Conservation (phyloP, 495 filamentous ascomycete genomes). For the Penicillium manginii region DNA sequence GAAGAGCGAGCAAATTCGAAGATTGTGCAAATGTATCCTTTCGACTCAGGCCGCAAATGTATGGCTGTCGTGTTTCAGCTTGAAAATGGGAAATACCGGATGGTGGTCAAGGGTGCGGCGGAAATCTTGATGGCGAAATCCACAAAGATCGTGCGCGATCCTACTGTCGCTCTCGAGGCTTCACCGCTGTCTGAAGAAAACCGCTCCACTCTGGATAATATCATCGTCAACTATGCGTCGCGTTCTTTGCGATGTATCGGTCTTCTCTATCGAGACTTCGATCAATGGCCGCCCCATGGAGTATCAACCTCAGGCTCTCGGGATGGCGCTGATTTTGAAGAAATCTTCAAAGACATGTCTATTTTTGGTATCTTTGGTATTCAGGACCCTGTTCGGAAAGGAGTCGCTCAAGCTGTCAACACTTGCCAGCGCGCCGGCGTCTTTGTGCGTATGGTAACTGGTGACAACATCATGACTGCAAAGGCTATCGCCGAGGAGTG, state of each 20-base stretch:
- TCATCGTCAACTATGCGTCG: slow-evolving; percentile 78
- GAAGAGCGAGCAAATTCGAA: slow-evolving; percentile 72
- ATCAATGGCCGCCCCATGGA: slow-evolving; percentile 80
- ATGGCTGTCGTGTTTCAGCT: slow-evolving; percentile 81
- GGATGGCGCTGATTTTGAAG: slow-evolving; percentile 74
- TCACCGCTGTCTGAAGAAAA: slow-evolving; percentile 60
- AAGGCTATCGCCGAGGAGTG: slow-evolving; percentile 83
- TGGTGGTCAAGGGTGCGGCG: slow-evolving; percentile 87
- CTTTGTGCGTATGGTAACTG: slow-evolving; percentile 88
- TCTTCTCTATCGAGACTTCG: slow-evolving; percentile 84
- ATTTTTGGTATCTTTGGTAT: slow-evolving; percentile 83
- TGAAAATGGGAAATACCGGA: slow-evolving; percentile 65
- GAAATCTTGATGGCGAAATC: slow-evolving; percentile 81
- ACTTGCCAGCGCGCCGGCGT: slow-evolving; percentile 79
- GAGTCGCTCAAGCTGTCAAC: slow-evolving; percentile 76
- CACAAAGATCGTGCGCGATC: slow-evolving; percentile 70
- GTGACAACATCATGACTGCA: slow-evolving; percentile 85
- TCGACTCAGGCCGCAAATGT: slow-evolving; percentile 85
- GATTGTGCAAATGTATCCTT: slow-evolving; percentile 76
- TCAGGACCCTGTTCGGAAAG: slow-evolving; percentile 80
- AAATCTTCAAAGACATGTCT: slow-evolving; percentile 77
- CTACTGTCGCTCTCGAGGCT: slow-evolving; percentile 61
- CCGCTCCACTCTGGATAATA: slow-evolving; percentile 58
- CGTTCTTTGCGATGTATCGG: slow-evolving; percentile 87
- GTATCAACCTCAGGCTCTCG: slow-evolving; percentile 66